Evolutionary conservation across 148 eudicot species (phyloP).

Genomic region (Camellia lanceoleosa): DNA sequence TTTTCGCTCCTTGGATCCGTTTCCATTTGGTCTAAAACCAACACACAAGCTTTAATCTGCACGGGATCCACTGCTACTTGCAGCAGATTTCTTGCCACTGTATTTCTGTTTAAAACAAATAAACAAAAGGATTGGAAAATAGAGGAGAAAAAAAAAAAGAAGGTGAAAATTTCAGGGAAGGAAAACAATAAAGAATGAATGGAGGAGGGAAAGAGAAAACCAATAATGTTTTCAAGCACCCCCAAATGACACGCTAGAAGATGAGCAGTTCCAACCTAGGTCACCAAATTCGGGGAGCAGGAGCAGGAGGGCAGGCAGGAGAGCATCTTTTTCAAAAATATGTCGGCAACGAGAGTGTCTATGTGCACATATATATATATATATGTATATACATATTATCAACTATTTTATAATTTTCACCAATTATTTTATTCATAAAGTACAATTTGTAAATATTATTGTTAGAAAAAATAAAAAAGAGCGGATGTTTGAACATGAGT

Average conservation of each 20-base stretch:
- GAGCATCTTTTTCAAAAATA: no score
- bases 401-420: no score
- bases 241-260: neutral
- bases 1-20: neutral
- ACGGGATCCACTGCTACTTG: slow-evolving; percentile 31
- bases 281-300: no score
- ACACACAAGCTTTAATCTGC: slow-evolving; percentile 26
- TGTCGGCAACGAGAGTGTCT: no score
- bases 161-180: neutral
- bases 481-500: no score
- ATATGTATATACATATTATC: no score
- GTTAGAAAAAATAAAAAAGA: no score
- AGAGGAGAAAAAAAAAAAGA: neutral
- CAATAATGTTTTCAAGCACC: neutral
- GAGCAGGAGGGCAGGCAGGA: no score
- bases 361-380: no score
- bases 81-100: slow-evolving; percentile 54
- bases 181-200: neutral
- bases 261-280: no score
- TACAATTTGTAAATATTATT: no score
- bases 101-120: slow-evolving; percentile 45
- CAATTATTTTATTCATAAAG: no score
- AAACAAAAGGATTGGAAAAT: neutral
- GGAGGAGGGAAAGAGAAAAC: neutral
- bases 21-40: neutral